Conservation (phyloP, 75 land plant genomes). For the Sequoia sempervirens region DNA sequence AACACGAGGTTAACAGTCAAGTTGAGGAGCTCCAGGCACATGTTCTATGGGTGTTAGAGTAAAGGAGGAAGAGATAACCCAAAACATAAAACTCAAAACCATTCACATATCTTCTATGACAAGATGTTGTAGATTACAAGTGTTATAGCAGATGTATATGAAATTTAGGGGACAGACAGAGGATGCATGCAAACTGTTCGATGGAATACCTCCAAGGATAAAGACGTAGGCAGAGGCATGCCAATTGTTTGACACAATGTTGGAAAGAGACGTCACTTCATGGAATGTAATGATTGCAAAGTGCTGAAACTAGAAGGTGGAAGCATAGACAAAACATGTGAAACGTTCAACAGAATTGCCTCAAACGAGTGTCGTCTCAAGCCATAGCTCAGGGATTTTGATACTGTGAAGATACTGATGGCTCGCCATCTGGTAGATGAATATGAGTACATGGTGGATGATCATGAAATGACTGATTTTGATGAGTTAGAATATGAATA, state of each 20-base stretch:
- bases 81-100: not conserved
- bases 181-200: too few species aligned
- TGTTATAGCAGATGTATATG: too few species aligned
- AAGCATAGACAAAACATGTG: too few species aligned
- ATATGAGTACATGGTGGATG: slow-evolving; percentile 37
- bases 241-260: too few species aligned
- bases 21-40: not conserved
- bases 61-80: not conserved
- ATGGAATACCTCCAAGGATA: too few species aligned
- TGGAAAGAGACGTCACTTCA: too few species aligned
- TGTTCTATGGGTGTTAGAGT: not conserved
- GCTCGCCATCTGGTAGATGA: slow-evolving; percentile 26
- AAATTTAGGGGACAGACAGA: too few species aligned
- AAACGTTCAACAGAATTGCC: too few species aligned
- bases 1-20: not conserved
- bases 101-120: not conserved
- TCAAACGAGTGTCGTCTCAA: too few species aligned
- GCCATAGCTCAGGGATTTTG: not conserved
- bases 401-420: slow-evolving; percentile 17
- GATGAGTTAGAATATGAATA: slow-evolving; percentile 60
- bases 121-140: not conserved
- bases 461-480: slow-evolving; percentile 55
- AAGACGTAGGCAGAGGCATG: too few species aligned
- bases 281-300: too few species aligned
- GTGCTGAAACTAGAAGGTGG: too few species aligned